Base-by-base conservation (phyloP, 306 rosid genomes). In the Quercus rubra region DNA sequence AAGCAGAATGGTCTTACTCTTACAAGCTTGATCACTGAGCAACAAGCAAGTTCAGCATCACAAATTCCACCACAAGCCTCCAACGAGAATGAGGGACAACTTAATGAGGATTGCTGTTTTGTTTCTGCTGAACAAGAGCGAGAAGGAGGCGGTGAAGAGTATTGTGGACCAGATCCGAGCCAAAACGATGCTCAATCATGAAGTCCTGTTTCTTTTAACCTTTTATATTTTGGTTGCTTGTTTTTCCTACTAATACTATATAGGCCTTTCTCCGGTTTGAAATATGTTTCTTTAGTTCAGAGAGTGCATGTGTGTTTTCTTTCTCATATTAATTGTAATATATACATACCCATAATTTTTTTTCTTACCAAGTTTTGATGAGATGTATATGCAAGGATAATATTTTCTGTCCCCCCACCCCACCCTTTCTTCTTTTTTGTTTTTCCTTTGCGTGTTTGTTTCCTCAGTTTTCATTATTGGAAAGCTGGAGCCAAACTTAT, bases 1-100 rank as follows among this genome's bases (percentile, higher is more conserved):
- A 92, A 93, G 85, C 91, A 91, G 87, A 95, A 91, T 75, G 99
- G 99, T 59, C 93, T 93, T 57, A 70, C 92, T 59, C 93, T 93
- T 57, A 70, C 92, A 49, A 95, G 98, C 88, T 88, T 95, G 89
- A 78, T 82, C 52, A 70, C 92, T 7, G 97, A 94, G 78, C 95
- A 89, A 78, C 93, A 84, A 84, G 82, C 90, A 66, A 90, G 89
- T 77, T 85, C 95, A 27, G 76, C 91, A 11, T 87, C 99, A 69
- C 87, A 81, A 51, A 85, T 73, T 55, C 91, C 81, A 55, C 82
- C 85, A 6, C 91, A 90, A 76, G 89, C 85, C 23, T 62, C 86
- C 18, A 87, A 90, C 27, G 97, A 88, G 75, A 85, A 89, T 5
- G 99, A 90, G 78, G 97, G 85, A 70, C 88, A 78, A 79, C 85